Evolutionary conservation across 768 basidiomycete species (phyloP).

Genomic region (Glaciozyma antarctica): DNA sequence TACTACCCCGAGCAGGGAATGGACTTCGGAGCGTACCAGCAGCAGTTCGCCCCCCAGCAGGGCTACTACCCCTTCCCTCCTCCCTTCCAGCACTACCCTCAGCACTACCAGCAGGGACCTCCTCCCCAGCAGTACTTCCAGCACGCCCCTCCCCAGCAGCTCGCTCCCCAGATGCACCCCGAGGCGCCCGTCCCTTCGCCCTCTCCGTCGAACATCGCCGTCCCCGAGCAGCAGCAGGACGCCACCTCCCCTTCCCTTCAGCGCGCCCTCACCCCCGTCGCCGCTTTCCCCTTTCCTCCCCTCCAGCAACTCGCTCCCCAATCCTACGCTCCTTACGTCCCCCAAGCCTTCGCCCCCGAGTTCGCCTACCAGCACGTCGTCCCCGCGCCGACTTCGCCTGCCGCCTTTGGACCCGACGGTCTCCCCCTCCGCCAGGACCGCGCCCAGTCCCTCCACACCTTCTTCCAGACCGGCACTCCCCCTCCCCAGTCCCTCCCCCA

Average conservation of each 20-base stretch:
- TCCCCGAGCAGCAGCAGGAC: background rate
- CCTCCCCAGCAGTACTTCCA: conserved; percentile 6
- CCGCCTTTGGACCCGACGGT: background rate
- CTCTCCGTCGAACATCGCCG: background rate
- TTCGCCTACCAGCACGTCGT: background rate
- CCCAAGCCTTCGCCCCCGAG: background rate
- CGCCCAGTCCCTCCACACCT: conserved; percentile 22
- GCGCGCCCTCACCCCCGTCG: background rate
- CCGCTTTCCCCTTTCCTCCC: background rate
- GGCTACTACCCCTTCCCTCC: conserved; percentile 18
- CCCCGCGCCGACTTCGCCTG: background rate
- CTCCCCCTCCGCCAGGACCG: background rate
- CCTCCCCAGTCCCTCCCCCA: background rate
- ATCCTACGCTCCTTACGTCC: background rate
- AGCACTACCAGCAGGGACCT: conserved; percentile 17
- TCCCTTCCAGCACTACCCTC: conserved; percentile 15
- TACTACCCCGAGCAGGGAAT: conserved; percentile 22
- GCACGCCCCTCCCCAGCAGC: background rate
- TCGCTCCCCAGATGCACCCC: background rate
- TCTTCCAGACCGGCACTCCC: conserved; percentile 26
- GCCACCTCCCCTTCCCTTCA: background rate
- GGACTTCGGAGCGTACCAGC: conserved; percentile 20
- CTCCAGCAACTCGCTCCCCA: background rate
- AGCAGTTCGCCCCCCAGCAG: conserved; percentile 10
- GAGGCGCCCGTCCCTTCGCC: background rate